Percentiles rank a stretch among this genome's conserved stretches.
Evolutionary conservation across 1,139 yeast genomes (phyloP).

Genomic region (Saccharomycopsis hybrid): DNA sequence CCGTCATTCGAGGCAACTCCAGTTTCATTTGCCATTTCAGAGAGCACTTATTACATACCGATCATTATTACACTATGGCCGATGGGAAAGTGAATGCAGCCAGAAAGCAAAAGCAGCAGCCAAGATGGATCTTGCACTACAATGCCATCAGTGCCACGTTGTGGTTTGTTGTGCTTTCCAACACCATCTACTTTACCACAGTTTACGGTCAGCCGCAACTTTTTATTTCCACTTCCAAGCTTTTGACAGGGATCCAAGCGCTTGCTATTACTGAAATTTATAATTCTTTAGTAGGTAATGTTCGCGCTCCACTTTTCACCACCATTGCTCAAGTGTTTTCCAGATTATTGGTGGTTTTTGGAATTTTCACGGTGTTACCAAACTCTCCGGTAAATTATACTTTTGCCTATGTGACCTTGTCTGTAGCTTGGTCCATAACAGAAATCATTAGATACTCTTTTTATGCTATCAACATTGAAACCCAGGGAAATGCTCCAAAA

Average conservation of each 20-base stretch:
- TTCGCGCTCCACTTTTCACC: slow-evolving; percentile 77
- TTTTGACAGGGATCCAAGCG: slow-evolving; percentile 71
- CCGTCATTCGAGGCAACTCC: too few relatives aligned
- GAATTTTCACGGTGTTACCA: slow-evolving; percentile 72
- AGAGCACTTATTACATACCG: too few relatives aligned
- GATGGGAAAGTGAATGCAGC: too few relatives aligned
- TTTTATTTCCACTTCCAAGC: slow-evolving; percentile 51
- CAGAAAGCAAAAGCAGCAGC: slow-evolving; percentile 9
- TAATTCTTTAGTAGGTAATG: slow-evolving; percentile 73
- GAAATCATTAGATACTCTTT: slow-evolving; percentile 85
- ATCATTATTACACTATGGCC: too few relatives aligned
- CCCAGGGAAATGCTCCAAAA: slow-evolving; percentile 51
- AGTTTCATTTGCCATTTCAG: too few relatives aligned
- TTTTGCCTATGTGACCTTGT: slow-evolving; percentile 59
- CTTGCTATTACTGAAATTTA: slow-evolving; percentile 75
- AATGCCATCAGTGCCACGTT: slow-evolving; percentile 60
- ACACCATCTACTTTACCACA: slow-evolving; percentile 37
- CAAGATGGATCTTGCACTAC: slow-evolving; percentile 32
- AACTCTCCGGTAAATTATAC: slow-evolving; percentile 52
- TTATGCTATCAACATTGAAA: slow-evolving; percentile 63
- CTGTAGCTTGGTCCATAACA: slow-evolving; percentile 83
- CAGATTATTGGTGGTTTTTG: slow-evolving; percentile 75
- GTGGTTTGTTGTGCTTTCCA: slow-evolving; percentile 57
- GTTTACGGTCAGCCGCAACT: slow-evolving; percentile 49
- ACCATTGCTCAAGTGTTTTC: slow-evolving; percentile 85